A percentile compares a stretch with the other conserved stretches of the same genome.
Conservation (phyloP, 2,329 filamentous ascomycete species). For the Coniochaeta pulveracea region DNA sequence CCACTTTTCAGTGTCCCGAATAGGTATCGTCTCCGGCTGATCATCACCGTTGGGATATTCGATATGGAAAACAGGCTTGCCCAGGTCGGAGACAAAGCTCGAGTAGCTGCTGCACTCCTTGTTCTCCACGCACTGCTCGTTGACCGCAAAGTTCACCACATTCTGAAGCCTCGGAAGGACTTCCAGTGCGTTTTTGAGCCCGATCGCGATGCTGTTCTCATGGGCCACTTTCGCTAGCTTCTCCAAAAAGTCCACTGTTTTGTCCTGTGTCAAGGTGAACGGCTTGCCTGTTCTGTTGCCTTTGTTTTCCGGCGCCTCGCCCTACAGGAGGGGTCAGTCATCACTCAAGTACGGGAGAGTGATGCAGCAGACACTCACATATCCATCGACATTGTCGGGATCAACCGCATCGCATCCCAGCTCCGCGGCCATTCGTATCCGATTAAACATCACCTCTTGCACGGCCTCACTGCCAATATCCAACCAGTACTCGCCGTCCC, state of each 20-base stretch:
- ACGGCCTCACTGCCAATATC: constrained; percentile 45
- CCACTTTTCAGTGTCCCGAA: constrained; percentile 23
- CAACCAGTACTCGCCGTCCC: constrained; percentile 58
- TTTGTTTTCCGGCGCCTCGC: constrained; percentile 1
- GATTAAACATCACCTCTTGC: constrained; percentile 49
- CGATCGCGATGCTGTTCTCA: constrained; percentile 44
- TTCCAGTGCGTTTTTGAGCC: constrained; percentile 56
- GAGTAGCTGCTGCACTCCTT: constrained; percentile 39
- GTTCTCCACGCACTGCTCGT: constrained; percentile 56
- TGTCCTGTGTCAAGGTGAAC: constrained; percentile 27
- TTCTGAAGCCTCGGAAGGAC: constrained; percentile 39
- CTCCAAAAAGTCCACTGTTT: constrained; percentile 46
- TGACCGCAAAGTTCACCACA: constrained; percentile 53
- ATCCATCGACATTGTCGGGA: constrained; percentile 51
- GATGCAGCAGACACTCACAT: not conserved
- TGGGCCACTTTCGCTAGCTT: constrained; percentile 47
- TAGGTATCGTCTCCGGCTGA: not conserved
- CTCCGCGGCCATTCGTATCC: constrained; percentile 44
- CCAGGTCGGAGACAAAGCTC: constrained; percentile 43
- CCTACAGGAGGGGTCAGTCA: not conserved
- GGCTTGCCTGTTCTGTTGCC: constrained; percentile 1
- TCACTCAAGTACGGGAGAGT: not conserved
- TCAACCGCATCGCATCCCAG: constrained; percentile 62
- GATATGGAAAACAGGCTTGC: constrained; percentile 63
- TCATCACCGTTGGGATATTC: constrained; percentile 42